Evolutionary conservation across 1,284 basidiomycete species (phyloP), one percentile per base, ranked within the genome.

Genomic region (Apiotrichum veenhuisii): DNA sequence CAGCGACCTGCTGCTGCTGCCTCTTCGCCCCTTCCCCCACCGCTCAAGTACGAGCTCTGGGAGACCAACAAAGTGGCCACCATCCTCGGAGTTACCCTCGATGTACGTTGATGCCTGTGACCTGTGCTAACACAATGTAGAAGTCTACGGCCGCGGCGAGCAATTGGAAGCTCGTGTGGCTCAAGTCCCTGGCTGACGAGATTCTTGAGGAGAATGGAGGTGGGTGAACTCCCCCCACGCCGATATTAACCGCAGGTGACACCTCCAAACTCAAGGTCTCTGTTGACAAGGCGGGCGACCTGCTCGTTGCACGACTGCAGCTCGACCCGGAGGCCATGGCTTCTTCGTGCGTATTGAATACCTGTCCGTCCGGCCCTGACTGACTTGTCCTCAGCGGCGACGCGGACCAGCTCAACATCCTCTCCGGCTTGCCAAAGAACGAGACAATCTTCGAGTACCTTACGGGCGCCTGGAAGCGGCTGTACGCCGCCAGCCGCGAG

Each of bases 371-470:
- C 14, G 3, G 22, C 43, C 23, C n/a, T 40, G 20, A 27, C 44
- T 25, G 20, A 44, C 44, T 3, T 12, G 2, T 18, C n/a, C 2
- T 47, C 36, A 54, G 9, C 62, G 90, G 87, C 33, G 88, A 96
- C 69, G 77, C 88, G 5, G 89, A 94, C 48, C 87, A 84, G 66
- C 77, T 89, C 82, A 86, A 37, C 0, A 85, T 93, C 5, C 77
- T 95, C 9, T 87, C 88, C 2, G 88, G 87, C 25, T 77, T 96
- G 25, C 90, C 91, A 3, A 68, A 84, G 15, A 78, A 86, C 50
- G 85, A 93, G 75, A 94, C 93, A 0, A 83, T 86, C 0, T 94
- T 94, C 64, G 92, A 97, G 69, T 98, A 94, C 71, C 82, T 98
- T 23, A 82, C 91, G 1, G 87, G 87, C 22, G 88, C 89, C 67